Base-by-base conservation (phyloP, 441 rosid species). In the Brassica balearica region DNA sequence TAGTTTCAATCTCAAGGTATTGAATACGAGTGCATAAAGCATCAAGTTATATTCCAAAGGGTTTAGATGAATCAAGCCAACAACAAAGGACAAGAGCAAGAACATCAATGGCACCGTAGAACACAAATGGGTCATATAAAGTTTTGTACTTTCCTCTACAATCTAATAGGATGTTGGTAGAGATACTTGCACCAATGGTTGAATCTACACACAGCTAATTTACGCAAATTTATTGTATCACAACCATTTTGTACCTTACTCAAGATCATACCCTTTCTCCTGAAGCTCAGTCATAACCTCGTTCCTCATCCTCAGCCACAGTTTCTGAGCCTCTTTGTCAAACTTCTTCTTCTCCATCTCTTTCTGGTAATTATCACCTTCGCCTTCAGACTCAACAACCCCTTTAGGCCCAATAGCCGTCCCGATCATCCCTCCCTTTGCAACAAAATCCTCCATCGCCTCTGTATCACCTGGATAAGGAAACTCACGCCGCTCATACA, bases 391-490 rank as follows among this genome's bases (percentile, higher is more conserved):
- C 58, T 90, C 92, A 53, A 82, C 64, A 5, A 68, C 55, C 76
- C 97, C 97, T 85, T 91, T 92, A 0, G 93, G 96, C 1, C 90
- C 90, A 34, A 92, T 88, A 0, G 88, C 70, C 0, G 91, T 89
- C 6, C 97, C 97, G 0, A 89, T 87, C 97, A 89, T 91, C 29
- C 92, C 94, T 12, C 97, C 97, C 66, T 88, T 84, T 3, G 90
- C 88, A 66, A 95, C 59, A 38, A 94, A 92, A 88, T 94, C 97
- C 27, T 92, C 97, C 95, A 90, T 92, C 2, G 96, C 97, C 65
- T 90, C 93, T n/a, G 81, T 74, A 68, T 94, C 98, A 25, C 95
- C 97, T 0, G 97, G 97, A 82, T 91, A 91, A 4, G 96, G 90
- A 78, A 87, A 92, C 71, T 89, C 87, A 41, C 87, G 82, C 68